Evolutionary conservation across 768 basidiomycete genomes (phyloP).

Genomic region (Phylloporus sp.): DNA sequence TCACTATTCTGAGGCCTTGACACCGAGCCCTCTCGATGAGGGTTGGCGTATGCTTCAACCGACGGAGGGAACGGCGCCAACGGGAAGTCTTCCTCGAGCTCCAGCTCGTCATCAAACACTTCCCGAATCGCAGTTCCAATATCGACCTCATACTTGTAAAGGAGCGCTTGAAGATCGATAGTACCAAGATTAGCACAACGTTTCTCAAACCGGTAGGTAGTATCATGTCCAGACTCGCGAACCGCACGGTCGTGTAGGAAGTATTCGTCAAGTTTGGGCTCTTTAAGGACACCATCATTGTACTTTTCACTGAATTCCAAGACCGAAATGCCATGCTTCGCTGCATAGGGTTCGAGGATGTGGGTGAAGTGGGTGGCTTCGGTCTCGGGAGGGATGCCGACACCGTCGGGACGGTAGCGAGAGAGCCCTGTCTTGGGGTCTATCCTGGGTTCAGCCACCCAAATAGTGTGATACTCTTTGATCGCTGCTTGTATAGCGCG

Average conservation of each 20-base stretch:
- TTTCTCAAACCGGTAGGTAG: conserved; percentile 96
- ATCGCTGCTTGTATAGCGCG: conserved; percentile 95
- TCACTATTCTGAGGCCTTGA: conserved; percentile 66
- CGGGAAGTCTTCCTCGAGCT: conserved; percentile 88
- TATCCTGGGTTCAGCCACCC: conserved; percentile 92
- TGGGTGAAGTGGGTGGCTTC: conserved; percentile 99
- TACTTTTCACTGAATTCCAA: conserved; percentile 97
- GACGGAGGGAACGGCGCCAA: conserved; percentile 90
- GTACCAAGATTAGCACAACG: conserved; percentile 96
- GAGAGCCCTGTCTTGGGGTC: conserved; percentile 94
- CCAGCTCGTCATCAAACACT: conserved; percentile 89
- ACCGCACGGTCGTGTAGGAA: conserved; percentile 96
- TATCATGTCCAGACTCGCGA: conserved; percentile 94
- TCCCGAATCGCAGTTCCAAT: conserved; percentile 97
- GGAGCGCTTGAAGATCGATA: conserved; percentile 89
- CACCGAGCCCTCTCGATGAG: conserved; percentile 56
- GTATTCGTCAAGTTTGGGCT: conserved; percentile 92
- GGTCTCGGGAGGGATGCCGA: conserved; percentile 97
- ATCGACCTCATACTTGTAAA: conserved; percentile 99
- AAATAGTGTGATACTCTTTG: conserved; percentile 98
- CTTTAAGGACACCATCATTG: conserved; percentile 77
- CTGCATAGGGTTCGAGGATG: conserved; percentile 91
- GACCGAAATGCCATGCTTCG: conserved; percentile 87
- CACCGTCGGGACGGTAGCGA: conserved; percentile 87
- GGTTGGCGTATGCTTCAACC: conserved; percentile 62